phyloP scores from a whole-genome alignment of 306 rosid species.

The Gastrolobium villosum region DNA sequence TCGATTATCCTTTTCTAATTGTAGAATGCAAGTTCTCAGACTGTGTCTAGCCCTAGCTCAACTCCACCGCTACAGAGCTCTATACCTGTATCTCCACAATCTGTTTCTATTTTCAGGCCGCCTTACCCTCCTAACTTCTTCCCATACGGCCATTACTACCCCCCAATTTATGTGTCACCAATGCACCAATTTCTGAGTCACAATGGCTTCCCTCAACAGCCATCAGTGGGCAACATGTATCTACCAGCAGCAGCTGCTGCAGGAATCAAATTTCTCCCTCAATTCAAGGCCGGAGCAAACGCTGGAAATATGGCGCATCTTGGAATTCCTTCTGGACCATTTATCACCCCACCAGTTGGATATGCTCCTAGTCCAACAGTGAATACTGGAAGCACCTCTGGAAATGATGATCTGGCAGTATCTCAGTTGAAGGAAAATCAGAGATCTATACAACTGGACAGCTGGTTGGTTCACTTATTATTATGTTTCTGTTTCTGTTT shows the following conservation, averaged over 20 bases:
- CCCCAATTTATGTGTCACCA: slow-evolving; percentile 75
- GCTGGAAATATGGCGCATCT: slow-evolving; percentile 68
- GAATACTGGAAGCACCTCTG: slow-evolving; percentile 66
- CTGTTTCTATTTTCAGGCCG: slow-evolving; percentile 76
- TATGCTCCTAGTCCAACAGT: slow-evolving; percentile 65
- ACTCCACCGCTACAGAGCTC: slow-evolving; percentile 65
- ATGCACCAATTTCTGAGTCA: slow-evolving; percentile 77
- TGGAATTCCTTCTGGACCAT: slow-evolving; percentile 77
- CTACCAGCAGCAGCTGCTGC: slow-evolving; percentile 60
- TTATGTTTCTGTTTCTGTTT: slow-evolving; percentile 16
- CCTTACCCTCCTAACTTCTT: slow-evolving; percentile 79
- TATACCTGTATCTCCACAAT: slow-evolving; percentile 56
- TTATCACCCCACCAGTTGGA: slow-evolving; percentile 67
- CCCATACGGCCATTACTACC: slow-evolving; percentile 78
- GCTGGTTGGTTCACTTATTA: slow-evolving; percentile 63
- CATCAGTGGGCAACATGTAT: slow-evolving; percentile 72
- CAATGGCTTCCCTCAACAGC: slow-evolving; percentile 81
- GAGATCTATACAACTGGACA: slow-evolving; percentile 80
- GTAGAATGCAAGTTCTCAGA: slow-evolving; percentile 58
- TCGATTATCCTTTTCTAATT: slow-evolving; percentile 18
- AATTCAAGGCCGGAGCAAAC: slow-evolving; percentile 72
- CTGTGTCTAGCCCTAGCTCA: slow-evolving; percentile 51
- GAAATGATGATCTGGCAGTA: slow-evolving; percentile 69
- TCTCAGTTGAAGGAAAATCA: slow-evolving; percentile 84
- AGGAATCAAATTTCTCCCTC: slow-evolving; percentile 73